phyloP scores from a whole-genome alignment of 192 early-diverging fungal species.

The Gamsiella multidivaricata region DNA sequence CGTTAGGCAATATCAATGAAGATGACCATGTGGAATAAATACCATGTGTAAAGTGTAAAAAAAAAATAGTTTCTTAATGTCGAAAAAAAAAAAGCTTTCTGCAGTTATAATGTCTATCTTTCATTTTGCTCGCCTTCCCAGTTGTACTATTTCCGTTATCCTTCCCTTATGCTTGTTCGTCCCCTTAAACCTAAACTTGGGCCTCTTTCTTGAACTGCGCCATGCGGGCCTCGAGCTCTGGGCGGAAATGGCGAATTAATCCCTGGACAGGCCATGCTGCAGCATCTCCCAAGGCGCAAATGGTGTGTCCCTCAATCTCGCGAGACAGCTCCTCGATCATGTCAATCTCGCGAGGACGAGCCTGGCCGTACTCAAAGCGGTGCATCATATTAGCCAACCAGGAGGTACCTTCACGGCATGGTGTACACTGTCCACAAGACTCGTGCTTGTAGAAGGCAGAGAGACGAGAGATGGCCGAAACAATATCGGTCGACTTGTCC shows the following conservation, averaged over 20 bases:
- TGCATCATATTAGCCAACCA: slow-evolving; percentile 98
- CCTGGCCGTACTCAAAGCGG: slow-evolving; percentile 91
- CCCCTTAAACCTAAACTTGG: slow-evolving; percentile 12
- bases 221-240: slow-evolving; percentile 81
- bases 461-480: slow-evolving; percentile 91
- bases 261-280: slow-evolving; percentile 98
- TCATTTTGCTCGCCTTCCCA: no score
- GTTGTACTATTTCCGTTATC: no score
- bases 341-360: slow-evolving; percentile 89
- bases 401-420: slow-evolving; percentile 95
- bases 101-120: no score
- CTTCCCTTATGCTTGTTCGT: neutral
- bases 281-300: slow-evolving; percentile 98
- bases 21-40: neutral
- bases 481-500: slow-evolving; percentile 98
- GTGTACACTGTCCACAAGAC: slow-evolving; percentile 98
- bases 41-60: no score
- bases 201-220: slow-evolving; percentile 44
- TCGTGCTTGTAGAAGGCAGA: slow-evolving; percentile 97
- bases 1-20: slow-evolving; percentile 2
- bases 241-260: slow-evolving; percentile 93
- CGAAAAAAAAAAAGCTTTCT: no score
- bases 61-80: no score
- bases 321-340: slow-evolving; percentile 94
- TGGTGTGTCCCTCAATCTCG: slow-evolving; percentile 99